Conservation (phyloP, 805 yeast genomes). For the Limtongia smithiae region DNA sequence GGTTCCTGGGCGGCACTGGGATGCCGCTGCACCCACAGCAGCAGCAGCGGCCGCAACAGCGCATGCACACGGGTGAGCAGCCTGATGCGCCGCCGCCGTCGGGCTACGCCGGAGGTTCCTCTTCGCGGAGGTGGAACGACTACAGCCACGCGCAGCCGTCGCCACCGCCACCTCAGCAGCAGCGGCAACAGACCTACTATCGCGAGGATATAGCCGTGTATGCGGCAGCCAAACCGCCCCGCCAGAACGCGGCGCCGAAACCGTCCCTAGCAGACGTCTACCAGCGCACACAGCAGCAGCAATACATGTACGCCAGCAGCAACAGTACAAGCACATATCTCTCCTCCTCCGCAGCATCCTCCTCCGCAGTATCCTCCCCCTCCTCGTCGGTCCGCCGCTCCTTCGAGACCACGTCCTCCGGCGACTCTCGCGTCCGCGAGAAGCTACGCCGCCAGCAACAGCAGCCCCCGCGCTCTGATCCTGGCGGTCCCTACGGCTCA, state of each 20-base stretch:
- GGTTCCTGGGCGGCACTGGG: conserved; percentile 25
- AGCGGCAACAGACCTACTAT: not conserved
- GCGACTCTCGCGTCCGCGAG: conserved; percentile 25
- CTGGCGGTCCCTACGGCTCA: not conserved
- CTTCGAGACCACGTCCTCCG: too few species aligned
- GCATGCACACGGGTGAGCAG: not conserved
- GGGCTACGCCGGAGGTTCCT: not conserved
- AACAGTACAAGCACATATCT: not conserved
- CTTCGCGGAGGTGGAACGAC: too few species aligned
- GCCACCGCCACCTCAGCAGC: not conserved
- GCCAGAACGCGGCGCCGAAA: conserved; percentile 12
- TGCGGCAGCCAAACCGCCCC: not conserved
- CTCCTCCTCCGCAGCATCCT: too few species aligned
- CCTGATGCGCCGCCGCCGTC: too few species aligned
- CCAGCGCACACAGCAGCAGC: conserved; percentile 16
- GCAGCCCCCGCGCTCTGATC: not conserved
- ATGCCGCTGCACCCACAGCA: not conserved
- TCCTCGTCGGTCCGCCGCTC: too few species aligned
- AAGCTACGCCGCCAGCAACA: conserved; percentile 11
- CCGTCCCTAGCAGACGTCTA: conserved; percentile 25
- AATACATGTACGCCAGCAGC: too few species aligned
- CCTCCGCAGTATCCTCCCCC: too few species aligned
- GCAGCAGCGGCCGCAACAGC: conserved; percentile 2
- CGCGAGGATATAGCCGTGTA: not conserved
- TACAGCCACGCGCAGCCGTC: not conserved